Evolutionary conservation across 805 yeast genomes (phyloP), one percentile per base, ranked within the genome.

Genomic region (Cyberlindnera misumaiensis): DNA sequence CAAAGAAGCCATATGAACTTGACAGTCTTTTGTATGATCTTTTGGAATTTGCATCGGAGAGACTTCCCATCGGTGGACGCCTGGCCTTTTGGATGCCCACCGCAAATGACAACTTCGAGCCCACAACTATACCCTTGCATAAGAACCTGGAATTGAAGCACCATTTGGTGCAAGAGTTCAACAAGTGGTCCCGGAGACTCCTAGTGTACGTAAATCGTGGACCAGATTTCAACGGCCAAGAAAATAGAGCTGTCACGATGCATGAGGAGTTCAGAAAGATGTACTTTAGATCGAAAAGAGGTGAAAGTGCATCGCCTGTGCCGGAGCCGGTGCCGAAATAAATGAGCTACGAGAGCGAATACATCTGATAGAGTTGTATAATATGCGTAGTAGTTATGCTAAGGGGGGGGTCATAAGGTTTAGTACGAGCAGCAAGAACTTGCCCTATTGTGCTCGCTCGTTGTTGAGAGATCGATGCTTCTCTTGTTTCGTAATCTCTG

Each of bases 31-130:
- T 93, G 29, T 85, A 82, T 49, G 97, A 90, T 55, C 64, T 93
- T 28, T 64, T 93, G 30, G 59, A 68, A 15, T 93, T 83, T 65
- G 73, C 95, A 0, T 76, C 88, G 3, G 66, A 70, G 11, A 73
- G 89, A 49, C 67, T 93, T 38, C 84, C 83, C 0, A 62, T 77
- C 3, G 75, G 75, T 7, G 96, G 97, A 1, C 67, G 97, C 46
- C 67, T 93, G 27, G 85, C 93, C 20, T 89, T 88, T 59, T 93
- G 98, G 98, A 86, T 89, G 93, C 98, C 98, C 0, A 83, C 95
- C 1, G 95, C 96, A 1, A 88, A 89, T 56, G 95, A 85, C 52
- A 94, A 84, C 48, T 77, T 73, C 46, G 68, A 76, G 27, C 75
- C 70, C 40, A 76, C 83, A 33, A 66, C 72, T 38, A 77, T 89